phyloP scores from a whole-genome alignment of 441 rosid genomes.

The Gossypium schwendimanii region DNA sequence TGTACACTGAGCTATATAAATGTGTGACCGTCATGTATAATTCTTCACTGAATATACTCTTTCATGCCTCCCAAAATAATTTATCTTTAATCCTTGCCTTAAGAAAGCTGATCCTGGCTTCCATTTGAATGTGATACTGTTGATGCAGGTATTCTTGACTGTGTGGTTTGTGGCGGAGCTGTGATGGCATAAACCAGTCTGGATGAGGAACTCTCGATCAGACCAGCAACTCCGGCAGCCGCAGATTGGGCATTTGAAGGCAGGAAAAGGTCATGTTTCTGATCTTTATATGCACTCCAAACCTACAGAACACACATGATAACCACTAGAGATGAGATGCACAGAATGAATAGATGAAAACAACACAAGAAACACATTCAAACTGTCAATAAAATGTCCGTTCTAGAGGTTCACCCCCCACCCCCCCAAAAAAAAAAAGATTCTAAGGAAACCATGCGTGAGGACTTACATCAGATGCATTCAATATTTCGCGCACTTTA shows the following conservation, averaged over 20 bases:
- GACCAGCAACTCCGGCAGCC: slow-evolving; percentile 93
- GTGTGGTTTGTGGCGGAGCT: slow-evolving; percentile 62
- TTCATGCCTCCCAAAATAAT: slow-evolving; percentile 4
- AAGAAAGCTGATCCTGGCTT: slow-evolving; percentile 19
- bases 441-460: not conserved
- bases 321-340: not conserved
- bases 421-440: not conserved
- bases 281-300: slow-evolving; percentile 96
- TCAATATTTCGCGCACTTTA: slow-evolving; percentile 76
- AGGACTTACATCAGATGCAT: slow-evolving; percentile 83
- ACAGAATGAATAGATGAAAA: not conserved
- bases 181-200: slow-evolving; percentile 73
- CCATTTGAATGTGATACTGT: slow-evolving; percentile 31
- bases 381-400: not conserved
- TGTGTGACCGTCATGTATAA: not conserved
- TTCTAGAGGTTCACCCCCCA: not conserved
- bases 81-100: slow-evolving; percentile 11
- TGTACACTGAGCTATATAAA: slow-evolving; percentile 38
- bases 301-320: slow-evolving; percentile 39
- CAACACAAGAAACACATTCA: not conserved
- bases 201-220: slow-evolving; percentile 79
- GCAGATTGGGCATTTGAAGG: slow-evolving; percentile 95
- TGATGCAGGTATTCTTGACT: slow-evolving; percentile 26
- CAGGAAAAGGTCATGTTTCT: slow-evolving; percentile 93
- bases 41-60: not conserved